Percentiles rank a stretch among this genome's conserved stretches.
These are phyloP conservation scores for Lactarius quietus DNA, from an alignment of 768 basidiomycete genomes.

Conservation along the genomic window DNA sequence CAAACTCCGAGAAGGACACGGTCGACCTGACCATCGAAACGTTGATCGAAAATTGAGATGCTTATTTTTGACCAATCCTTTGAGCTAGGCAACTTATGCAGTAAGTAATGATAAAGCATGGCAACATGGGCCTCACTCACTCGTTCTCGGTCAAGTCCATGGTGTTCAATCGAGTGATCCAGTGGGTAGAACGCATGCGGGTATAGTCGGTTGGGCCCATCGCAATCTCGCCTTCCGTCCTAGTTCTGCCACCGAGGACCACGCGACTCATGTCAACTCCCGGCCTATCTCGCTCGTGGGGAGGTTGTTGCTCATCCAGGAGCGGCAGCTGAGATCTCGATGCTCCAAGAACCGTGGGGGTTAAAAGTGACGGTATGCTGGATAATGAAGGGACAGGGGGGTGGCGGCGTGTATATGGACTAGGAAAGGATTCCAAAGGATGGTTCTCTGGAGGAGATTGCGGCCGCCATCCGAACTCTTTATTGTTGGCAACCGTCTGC, in stretches of 20 bases:
- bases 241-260: constrained; percentile 50
- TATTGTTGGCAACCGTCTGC: constrained; percentile 24
- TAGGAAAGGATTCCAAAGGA: constrained; percentile 36
- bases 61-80: constrained; percentile 46
- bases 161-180: constrained; percentile 61
- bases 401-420: constrained; percentile 20
- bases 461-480: constrained; percentile 22
- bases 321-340: constrained; percentile 5
- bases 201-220: constrained; percentile 50
- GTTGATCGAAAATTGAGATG: constrained; percentile 60
- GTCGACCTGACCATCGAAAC: constrained; percentile 52
- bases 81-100: constrained; percentile 11
- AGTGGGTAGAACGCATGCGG: constrained; percentile 67
- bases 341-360: constrained; percentile 45
- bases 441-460: constrained; percentile 29
- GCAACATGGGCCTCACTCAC: constrained; percentile 37
- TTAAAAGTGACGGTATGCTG: constrained; percentile 51
- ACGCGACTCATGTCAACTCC: constrained; percentile 64
- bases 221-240: constrained; percentile 41
- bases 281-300: constrained; percentile 50
- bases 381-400: constrained; percentile 47
- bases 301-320: constrained; percentile 27
- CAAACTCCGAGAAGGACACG: constrained; percentile 56
- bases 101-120: not conserved
- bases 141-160: constrained; percentile 45